Conservation (phyloP, 2,329 filamentous ascomycete species). For the Epichloe scottii region DNA sequence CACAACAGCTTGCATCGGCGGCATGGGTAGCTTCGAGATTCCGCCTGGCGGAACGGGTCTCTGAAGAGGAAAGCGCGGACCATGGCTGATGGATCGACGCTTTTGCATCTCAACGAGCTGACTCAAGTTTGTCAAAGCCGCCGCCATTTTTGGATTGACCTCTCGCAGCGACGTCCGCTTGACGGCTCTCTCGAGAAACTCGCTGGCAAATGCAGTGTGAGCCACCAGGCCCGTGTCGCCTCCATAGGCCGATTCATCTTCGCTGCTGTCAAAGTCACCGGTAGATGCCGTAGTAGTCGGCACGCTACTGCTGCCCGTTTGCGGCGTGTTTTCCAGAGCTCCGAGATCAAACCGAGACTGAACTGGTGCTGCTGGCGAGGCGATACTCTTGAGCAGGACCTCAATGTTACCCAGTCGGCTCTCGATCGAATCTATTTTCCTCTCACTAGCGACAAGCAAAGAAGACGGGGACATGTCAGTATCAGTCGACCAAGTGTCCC, state of each 20-base stretch:
- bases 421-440: constrained; percentile 39
- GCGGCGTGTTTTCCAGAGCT: constrained; percentile 14
- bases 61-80: constrained; percentile 33
- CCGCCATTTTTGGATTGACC: constrained; percentile 37
- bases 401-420: constrained; percentile 32
- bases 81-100: constrained; percentile 25
- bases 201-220: constrained; percentile 40
- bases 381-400: constrained; percentile 26
- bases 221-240: constrained; percentile 36
- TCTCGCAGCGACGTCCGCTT: constrained; percentile 32
- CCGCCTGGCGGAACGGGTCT: constrained; percentile 32
- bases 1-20: constrained; percentile 38
- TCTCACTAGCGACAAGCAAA: constrained; percentile 26
- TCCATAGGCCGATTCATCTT: constrained; percentile 30
- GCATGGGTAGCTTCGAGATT: constrained; percentile 40
- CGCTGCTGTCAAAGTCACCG: constrained; percentile 24
- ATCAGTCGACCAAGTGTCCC: background rate
- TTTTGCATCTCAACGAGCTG: constrained; percentile 41
- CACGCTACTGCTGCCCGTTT: constrained; percentile 12
- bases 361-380: constrained; percentile 13
- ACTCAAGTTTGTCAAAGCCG: constrained; percentile 37
- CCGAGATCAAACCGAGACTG: constrained; percentile 11
- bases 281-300: constrained; percentile 17
- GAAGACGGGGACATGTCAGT: background rate
- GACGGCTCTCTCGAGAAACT: constrained; percentile 42